Conservation (phyloP, 345 rosid genomes). For the Adansonia digitata region DNA sequence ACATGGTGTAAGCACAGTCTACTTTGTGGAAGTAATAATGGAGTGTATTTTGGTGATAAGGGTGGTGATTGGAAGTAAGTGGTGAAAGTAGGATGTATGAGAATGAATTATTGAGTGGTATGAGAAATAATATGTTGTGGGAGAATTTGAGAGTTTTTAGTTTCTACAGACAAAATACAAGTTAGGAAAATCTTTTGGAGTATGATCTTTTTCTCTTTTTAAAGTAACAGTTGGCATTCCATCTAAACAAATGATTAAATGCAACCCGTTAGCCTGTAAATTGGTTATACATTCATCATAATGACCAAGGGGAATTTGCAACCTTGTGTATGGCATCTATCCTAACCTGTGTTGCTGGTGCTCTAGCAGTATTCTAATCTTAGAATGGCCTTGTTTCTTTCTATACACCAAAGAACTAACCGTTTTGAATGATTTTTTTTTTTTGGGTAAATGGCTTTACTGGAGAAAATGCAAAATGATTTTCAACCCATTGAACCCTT, state of each 20-base stretch:
- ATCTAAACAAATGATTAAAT: neutral
- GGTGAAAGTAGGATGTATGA: neutral
- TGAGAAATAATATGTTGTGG: neutral
- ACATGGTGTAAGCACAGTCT: neutral
- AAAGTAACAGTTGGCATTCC: too few relatives aligned
- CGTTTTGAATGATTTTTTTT: neutral
- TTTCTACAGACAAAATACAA: neutral
- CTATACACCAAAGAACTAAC: neutral
- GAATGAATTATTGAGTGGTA: neutral
- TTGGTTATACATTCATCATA: neutral
- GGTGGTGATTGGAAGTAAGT: neutral
- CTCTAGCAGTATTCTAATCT: neutral
- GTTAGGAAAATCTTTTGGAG: too few relatives aligned
- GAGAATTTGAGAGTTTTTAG: neutral
- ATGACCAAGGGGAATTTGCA: neutral
- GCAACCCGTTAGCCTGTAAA: too few relatives aligned
- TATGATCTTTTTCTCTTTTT: too few relatives aligned
- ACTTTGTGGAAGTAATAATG: neutral
- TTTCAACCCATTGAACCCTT: neutral
- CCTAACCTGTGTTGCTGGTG: neutral
- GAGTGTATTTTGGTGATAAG: neutral
- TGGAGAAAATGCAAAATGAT: too few relatives aligned
- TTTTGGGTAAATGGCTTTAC: neutral
- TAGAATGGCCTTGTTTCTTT: neutral
- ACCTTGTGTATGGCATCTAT: neutral